Base-by-base conservation (phyloP, 352 stramenopile species). In the Thraustochytrium striatum region DNA sequence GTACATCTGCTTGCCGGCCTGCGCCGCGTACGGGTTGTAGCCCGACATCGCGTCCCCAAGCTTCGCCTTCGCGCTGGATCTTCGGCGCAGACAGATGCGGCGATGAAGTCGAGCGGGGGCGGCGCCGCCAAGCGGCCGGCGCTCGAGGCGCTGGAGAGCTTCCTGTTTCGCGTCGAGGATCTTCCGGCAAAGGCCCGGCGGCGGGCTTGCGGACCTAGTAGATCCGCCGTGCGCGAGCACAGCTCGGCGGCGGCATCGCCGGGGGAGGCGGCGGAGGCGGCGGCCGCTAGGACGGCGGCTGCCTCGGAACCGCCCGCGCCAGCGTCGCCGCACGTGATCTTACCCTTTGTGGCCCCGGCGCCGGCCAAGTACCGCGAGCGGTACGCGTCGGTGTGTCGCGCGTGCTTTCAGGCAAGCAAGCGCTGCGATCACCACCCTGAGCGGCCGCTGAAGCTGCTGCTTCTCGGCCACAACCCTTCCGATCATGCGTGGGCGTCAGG, bases 391-490 rank as follows among this genome's bases (percentile, higher is more conserved):
- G 61, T 72, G 0, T 84, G 81, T 50, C 11, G 32, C 11, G 39
- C 5, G 3, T 84, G 81, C 41, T 84, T 84, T 28, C 57, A 47
- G 19, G 41, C 62, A 19, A 84, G 81, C 44, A 25, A 11, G 32
- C 41, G 61, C 61, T 95, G 91, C 79, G 65, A 50, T 41, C 90
- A 95, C 82, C 85, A 85, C 61, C 72, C 57, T 3, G 91, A 94
- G 62, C 78, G 70, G 3, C 86, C 87, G 28, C 84, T 95, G 41
- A 86, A 88, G 7, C 80, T 95, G 41, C 84, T 95, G 47, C 88
- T 95, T 72, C 87, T 94, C 0, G 91, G 91, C 0, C 90, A 94
- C 84, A 95, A 95, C 62, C 91, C 91, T 8, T 94, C 89, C 0
- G 88, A 94, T 41, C 89, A 94, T 85, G 91, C 91, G n/a, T 95